phyloP scores from a whole-genome alignment of 1,284 basidiomycete genomes.

The Cryptococcus wingfieldii region DNA sequence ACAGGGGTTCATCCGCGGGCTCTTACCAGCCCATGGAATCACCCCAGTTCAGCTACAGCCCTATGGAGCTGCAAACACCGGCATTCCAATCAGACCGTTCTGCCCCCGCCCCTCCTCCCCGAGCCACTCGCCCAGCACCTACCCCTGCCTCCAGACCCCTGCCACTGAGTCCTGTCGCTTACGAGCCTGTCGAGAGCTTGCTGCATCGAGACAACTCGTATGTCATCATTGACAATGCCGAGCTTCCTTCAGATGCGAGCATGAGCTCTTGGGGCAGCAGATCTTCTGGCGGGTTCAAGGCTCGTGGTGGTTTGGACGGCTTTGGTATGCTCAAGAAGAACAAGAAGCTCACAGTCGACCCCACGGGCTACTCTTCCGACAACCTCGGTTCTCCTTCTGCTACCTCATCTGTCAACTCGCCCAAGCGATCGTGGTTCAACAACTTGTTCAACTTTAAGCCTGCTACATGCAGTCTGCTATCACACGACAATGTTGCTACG shows the following conservation, averaged over 20 bases:
- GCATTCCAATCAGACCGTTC: slow-evolving; percentile 23
- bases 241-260: slow-evolving; percentile 21
- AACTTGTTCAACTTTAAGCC: slow-evolving; percentile 85
- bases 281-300: slow-evolving; percentile 21
- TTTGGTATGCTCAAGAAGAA: slow-evolving; percentile 46
- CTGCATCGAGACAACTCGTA: slow-evolving; percentile 44
- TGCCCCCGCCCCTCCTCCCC: slow-evolving; percentile 19
- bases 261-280: slow-evolving; percentile 31
- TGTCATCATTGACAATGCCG: slow-evolving; percentile 39
- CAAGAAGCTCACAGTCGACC: slow-evolving; percentile 29
- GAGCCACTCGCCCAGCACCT: slow-evolving; percentile 19
- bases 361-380: slow-evolving; percentile 28
- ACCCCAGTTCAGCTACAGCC: slow-evolving; percentile 10
- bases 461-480: slow-evolving; percentile 53
- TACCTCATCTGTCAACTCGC: slow-evolving; percentile 17
- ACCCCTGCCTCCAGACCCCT: slow-evolving; percentile 5
- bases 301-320: slow-evolving; percentile 34
- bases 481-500: slow-evolving; percentile 39
- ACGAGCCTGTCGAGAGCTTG: slow-evolving; percentile 20
- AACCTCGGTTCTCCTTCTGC: slow-evolving; percentile 20
- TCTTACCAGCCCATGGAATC: slow-evolving; percentile 24
- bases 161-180: slow-evolving; percentile 1
- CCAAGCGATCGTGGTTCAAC: slow-evolving; percentile 77
- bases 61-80: slow-evolving; percentile 8
- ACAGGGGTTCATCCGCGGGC: slow-evolving; percentile 19